These are phyloP conservation scores for Barnettozyma salicaria DNA, from an alignment of 805 yeast species.

Conservation along the genomic window DNA sequence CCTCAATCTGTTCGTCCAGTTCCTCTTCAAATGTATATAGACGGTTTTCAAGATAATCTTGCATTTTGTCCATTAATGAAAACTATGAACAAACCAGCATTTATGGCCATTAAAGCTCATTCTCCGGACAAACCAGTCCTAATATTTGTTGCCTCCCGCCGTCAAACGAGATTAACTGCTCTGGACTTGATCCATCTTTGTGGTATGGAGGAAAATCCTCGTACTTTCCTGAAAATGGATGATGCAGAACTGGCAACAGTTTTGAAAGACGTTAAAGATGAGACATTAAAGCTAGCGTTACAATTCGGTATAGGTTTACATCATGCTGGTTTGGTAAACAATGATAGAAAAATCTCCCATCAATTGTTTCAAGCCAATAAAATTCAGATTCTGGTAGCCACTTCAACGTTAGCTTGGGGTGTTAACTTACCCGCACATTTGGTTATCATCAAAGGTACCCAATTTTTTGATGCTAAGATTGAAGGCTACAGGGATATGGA, in stretches of 20 bases:
- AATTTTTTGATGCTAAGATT: constrained; percentile 85
- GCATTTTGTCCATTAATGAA: constrained; percentile 67
- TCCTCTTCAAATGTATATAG: constrained; percentile 81
- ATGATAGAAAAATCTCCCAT: constrained; percentile 86
- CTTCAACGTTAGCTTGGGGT: constrained; percentile 99
- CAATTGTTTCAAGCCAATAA: constrained; percentile 79
- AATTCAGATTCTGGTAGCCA: constrained; percentile 84
- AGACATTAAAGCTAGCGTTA: constrained; percentile 75
- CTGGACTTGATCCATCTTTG: constrained; percentile 66
- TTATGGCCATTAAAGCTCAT: constrained; percentile 66
- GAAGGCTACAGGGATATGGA: constrained; percentile 95
- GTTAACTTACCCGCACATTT: constrained; percentile 97
- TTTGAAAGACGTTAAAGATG: constrained; percentile 60
- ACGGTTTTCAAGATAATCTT: constrained; percentile 83
- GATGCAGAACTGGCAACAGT: constrained; percentile 51
- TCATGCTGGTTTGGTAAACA: constrained; percentile 93
- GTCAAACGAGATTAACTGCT: constrained; percentile 88
- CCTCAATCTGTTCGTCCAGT: constrained; percentile 95
- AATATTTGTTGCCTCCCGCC: constrained; percentile 96
- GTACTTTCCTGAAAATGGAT: constrained; percentile 52
- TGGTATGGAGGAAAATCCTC: constrained; percentile 51
- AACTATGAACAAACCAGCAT: constrained; percentile 69
- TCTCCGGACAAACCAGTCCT: constrained; percentile 77
- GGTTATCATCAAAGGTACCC: constrained; percentile 94
- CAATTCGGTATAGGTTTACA: constrained; percentile 86